Evolutionary conservation across 106 monocot genomes (phyloP).

Genomic region (Dendrobium catenatum): DNA sequence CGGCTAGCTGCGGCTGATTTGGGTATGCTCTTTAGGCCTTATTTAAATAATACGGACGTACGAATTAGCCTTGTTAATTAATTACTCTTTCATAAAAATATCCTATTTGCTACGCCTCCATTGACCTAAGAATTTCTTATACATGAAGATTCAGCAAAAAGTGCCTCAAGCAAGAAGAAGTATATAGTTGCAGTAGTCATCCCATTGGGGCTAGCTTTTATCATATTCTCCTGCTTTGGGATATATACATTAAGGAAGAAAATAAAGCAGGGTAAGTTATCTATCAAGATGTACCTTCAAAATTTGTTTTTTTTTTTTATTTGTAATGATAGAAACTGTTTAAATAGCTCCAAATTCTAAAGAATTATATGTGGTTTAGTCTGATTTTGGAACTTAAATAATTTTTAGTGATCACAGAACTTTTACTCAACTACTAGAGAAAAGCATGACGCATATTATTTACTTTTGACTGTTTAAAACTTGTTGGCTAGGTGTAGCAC

Average conservation of each 20-base stretch:
- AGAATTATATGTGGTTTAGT: too few relatives aligned
- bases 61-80: too few relatives aligned
- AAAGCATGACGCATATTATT: neutral
- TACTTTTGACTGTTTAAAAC: neutral
- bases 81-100: too few relatives aligned
- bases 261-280: slow-evolving; percentile 1
- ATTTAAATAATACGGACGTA: too few relatives aligned
- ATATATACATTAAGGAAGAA: neutral
- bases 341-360: slow-evolving; percentile 5
- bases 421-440: too few relatives aligned
- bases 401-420: too few relatives aligned
- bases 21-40: neutral
- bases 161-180: neutral
- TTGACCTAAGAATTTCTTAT: neutral
- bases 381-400: too few relatives aligned
- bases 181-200: neutral
- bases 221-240: neutral
- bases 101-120: too few relatives aligned
- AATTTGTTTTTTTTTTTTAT: neutral
- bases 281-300: neutral
- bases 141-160: neutral
- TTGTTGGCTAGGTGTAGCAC: neutral
- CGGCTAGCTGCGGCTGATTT: slow-evolving; percentile 10
- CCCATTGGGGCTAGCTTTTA: neutral
- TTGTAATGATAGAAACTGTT: neutral